Evolutionary conservation across 2,329 filamentous ascomycete genomes (phyloP), one percentile per base, ranked within the genome.

Genomic region (Myriosclerotinia curreyana): DNA sequence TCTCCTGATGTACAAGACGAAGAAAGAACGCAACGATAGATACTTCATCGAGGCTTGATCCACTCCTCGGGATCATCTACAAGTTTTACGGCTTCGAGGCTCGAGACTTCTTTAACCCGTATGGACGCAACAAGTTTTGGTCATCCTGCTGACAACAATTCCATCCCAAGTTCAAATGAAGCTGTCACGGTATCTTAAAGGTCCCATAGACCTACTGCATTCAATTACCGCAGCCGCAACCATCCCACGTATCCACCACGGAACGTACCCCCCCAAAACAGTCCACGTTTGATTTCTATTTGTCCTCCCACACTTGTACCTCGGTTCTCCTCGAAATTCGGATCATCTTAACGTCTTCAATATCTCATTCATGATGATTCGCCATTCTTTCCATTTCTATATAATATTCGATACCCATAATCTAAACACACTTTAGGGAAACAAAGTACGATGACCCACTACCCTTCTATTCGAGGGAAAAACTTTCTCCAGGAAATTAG

Each of bases 381-480:
- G 53, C 9, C 22, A 42, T 40, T 55, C 31, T 36, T 14, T 55
- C 53, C 38, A 36, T 42, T n/a, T 42, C 38, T 42, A n/a, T 31
- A 55, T 28, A 55, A 55, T 28, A 55, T 31, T 42, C 22, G 17
- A 55, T 55, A 42, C 38, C 28, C n/a, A n/a, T n/a, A 58, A 59
- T 25, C 55, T 48, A 59, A 28, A 48, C 42, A 48, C 42, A 38
- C 42, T 36, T 48, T 59, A 59, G 55, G 42, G 31, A 59, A 59
- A 36, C 54, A 48, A 22, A 58, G 53, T 34, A 36, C 40, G 2
- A 48, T 40, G 54, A 58, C 20, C 54, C 54, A 58, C 42, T 8
- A 1, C 42, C 28, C n/a, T n/a, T 22, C 46, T 20, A 58, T 48
- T 58, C 42, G 55, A 59, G 42, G 44, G 55, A 36, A 59, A 59